phyloP scores from a whole-genome alignment of 768 basidiomycete species.

The Leucocoprinus sp. region DNA sequence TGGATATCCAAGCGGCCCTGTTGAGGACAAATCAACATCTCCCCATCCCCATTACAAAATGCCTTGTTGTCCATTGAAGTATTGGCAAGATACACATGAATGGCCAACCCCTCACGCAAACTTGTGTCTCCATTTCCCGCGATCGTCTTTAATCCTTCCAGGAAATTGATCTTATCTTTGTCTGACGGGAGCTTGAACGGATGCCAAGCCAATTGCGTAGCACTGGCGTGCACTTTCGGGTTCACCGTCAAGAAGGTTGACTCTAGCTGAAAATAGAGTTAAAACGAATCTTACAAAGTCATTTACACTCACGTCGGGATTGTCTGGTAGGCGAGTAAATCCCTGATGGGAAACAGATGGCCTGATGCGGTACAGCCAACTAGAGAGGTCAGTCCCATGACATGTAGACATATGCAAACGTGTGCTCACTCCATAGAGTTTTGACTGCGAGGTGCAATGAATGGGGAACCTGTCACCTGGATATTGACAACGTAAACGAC shows the following conservation, averaged over 20 bases:
- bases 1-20: slow-evolving; percentile 60
- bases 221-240: slow-evolving; percentile 50
- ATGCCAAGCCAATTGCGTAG: slow-evolving; percentile 61
- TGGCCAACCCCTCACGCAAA: slow-evolving; percentile 53
- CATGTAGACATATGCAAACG: neutral
- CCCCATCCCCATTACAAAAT: slow-evolving; percentile 57
- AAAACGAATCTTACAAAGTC: too few species aligned
- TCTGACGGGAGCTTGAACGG: slow-evolving; percentile 47
- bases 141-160: slow-evolving; percentile 54
- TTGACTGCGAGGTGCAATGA: slow-evolving; percentile 47
- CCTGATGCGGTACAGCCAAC: slow-evolving; percentile 61
- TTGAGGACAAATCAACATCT: slow-evolving; percentile 60
- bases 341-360: slow-evolving; percentile 63
- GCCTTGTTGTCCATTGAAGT: slow-evolving; percentile 52
- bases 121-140: slow-evolving; percentile 58
- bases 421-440: slow-evolving; percentile 41
- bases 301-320: slow-evolving; percentile 41
- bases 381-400: slow-evolving; percentile 16
- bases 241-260: slow-evolving; percentile 53
- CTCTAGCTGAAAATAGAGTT: slow-evolving; percentile 38
- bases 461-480: slow-evolving; percentile 54
- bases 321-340: slow-evolving; percentile 45
- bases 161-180: slow-evolving; percentile 39
- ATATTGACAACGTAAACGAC: neutral
- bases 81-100: slow-evolving; percentile 56